Conservation (phyloP, 1,284 basidiomycete genomes). For the Naganishia liquefaciens region DNA sequence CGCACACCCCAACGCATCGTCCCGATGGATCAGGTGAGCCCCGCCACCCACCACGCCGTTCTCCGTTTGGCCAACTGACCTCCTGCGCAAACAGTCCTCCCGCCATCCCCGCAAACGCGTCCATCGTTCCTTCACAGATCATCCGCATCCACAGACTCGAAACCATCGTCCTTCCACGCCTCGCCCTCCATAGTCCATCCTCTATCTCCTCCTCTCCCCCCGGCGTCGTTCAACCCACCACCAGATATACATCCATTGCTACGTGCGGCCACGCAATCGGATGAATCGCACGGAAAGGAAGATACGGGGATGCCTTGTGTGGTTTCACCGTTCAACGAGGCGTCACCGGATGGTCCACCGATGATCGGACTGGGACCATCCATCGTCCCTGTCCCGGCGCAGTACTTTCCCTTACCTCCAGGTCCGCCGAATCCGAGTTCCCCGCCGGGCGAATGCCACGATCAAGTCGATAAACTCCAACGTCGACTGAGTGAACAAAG, state of each 20-base stretch:
- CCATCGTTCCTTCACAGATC: neutral
- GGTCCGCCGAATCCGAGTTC: neutral
- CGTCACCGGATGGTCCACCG: neutral
- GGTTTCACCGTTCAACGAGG: neutral
- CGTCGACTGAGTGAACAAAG: too few species aligned
- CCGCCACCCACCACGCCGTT: neutral
- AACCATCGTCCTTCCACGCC: neutral
- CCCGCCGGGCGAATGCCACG: too few species aligned
- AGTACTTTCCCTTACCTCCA: neutral
- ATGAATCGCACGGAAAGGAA: neutral
- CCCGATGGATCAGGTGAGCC: neutral
- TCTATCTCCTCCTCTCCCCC: constrained; percentile 26
- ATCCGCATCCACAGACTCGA: constrained; percentile 14
- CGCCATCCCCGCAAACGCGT: too few species aligned
- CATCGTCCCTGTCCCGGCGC: neutral
- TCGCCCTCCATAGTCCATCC: neutral
- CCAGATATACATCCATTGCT: constrained; percentile 22
- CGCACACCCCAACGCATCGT: neutral
- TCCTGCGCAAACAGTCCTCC: neutral
- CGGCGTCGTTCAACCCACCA: constrained; percentile 17
- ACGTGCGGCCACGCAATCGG: constrained; percentile 2
- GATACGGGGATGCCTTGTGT: neutral
- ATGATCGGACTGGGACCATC: neutral
- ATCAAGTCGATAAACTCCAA: too few species aligned
- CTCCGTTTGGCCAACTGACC: too few species aligned